Conservation (phyloP, 805 yeast genomes). For the Candida adriatica region DNA sequence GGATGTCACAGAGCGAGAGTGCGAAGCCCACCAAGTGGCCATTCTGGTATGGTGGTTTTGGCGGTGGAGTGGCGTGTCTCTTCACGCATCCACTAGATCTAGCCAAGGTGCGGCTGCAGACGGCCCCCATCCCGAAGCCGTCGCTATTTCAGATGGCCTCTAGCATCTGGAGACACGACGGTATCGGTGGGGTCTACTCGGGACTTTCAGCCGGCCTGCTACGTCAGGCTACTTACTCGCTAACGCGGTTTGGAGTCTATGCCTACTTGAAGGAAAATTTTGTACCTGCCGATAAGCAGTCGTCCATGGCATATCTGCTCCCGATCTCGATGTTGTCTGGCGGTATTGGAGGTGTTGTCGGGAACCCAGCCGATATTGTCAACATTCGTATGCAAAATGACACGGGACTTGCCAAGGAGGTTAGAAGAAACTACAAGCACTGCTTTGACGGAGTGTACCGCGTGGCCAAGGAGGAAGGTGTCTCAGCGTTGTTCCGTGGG, state of each 20-base stretch:
- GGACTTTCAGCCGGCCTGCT: conserved; percentile 78
- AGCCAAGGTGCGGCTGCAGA: conserved; percentile 82
- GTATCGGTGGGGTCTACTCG: conserved; percentile 62
- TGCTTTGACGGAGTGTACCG: conserved; percentile 70
- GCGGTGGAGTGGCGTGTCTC: conserved; percentile 59
- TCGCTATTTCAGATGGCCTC: conserved; percentile 54
- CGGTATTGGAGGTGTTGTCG: conserved; percentile 75
- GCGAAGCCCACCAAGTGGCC: conserved; percentile 28
- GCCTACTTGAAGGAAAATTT: conserved; percentile 62
- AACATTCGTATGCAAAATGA: conserved; percentile 92
- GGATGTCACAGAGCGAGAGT: conserved; percentile 3
- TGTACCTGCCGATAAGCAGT: conserved; percentile 35
- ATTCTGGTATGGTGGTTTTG: conserved; percentile 65
- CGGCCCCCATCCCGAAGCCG: conserved; percentile 63
- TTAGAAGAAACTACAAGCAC: conserved; percentile 67
- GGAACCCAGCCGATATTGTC: conserved; percentile 84
- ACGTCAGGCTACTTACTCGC: conserved; percentile 84
- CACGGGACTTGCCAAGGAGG: conserved; percentile 53
- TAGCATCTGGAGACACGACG: conserved; percentile 57
- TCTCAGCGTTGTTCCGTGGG: conserved; percentile 59
- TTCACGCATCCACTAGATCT: conserved; percentile 80
- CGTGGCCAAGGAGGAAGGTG: conserved; percentile 56
- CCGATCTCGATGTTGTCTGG: conserved; percentile 86
- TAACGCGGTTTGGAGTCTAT: conserved; percentile 82
- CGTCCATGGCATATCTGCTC: conserved; percentile 52